A percentile compares a stretch with the other conserved stretches of the same genome.
Conservation (phyloP, 768 basidiomycete species). For the Lentinula boryana region DNA sequence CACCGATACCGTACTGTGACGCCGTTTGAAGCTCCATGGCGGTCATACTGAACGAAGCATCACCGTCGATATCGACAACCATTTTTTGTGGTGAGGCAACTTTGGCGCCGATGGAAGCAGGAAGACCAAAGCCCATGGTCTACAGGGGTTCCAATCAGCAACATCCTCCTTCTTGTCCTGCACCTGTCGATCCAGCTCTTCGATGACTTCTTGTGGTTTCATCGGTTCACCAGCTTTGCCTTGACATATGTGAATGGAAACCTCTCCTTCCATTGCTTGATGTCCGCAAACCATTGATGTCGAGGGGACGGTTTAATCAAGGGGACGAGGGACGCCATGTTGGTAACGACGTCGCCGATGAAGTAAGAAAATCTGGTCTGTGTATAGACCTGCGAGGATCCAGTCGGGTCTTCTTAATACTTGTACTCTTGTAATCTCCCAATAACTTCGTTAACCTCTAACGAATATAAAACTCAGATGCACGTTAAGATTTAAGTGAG, state of each 20-base stretch:
- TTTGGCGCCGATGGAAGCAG: conserved; percentile 93
- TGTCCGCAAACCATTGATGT: conserved; percentile 76
- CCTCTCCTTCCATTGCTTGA: conserved; percentile 76
- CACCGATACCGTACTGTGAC: conserved; percentile 84
- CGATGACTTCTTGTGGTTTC: conserved; percentile 97
- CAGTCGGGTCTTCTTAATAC: background rate
- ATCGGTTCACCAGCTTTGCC: conserved; percentile 58
- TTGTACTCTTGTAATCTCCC: background rate
- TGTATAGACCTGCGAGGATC: background rate
- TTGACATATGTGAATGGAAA: conserved; percentile 89
- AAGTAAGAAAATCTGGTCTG: background rate
- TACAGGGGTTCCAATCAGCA: conserved; percentile 29
- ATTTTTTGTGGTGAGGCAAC: conserved; percentile 91
- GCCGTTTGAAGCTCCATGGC: conserved; percentile 99
- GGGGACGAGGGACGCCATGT: conserved; percentile 78
- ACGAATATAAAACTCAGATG: background rate
- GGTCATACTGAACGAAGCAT: conserved; percentile 99
- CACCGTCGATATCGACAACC: conserved; percentile 95
- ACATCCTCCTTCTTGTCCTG: conserved; percentile 79
- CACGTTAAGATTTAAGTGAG: background rate
- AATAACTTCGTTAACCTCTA: background rate
- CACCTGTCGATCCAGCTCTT: conserved; percentile 84
- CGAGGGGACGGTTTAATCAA: conserved; percentile 62
- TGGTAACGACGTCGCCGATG: conserved; percentile 85
- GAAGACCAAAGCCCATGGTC: conserved; percentile 99